Base-by-base conservation (phyloP, 352 stramenopile species). In the Pythium aquatile region DNA sequence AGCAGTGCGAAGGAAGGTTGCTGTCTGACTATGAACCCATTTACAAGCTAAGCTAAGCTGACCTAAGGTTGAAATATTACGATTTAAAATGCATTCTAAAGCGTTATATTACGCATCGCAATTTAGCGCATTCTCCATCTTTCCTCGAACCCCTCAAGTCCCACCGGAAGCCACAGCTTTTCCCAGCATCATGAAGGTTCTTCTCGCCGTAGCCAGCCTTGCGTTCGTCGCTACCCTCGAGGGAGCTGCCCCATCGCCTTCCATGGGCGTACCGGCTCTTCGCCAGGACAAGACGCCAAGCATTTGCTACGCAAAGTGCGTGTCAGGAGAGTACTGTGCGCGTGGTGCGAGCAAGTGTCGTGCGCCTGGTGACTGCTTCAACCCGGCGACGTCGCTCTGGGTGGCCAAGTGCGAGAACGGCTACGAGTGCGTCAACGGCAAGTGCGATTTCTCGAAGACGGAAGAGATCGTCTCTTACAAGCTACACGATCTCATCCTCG, bases 321-420 rank as follows among this genome's bases (percentile, higher is more conserved):
- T 20, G 7, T 20, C n/a, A 30, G 44, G 44, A 6, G 44, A 51
- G 20, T 51, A 51, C 44, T 51, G 44, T 7, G 44, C 44, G 17
- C 44, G 44, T 32, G 44, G 44, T 11, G 30, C 44, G 17, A 51
- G 6, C 5, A 30, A 29, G 44, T 51, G 44, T 4, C 44, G 44
- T 16, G n/a, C n/a, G n/a, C 44, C 44, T 13, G 44, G 44, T 4
- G 44, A 51, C 44, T 51, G 44, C 44, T 51, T 51, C 44, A 51
- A 51, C 44, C 44, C 44, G 13, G 44, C 44, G 7, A 30, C 44
- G 20, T 51, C 44, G n/a, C 44, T 28, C 0, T 51, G 44, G 44
- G 44, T 51, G 44, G 44, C 17, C 20, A 1, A 32, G 44, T 51
- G 44, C 20, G 44, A 30, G 20, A 14, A 16, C n/a, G 44, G 44